Evolutionary conservation across 495 filamentous ascomycete species (phyloP).

Genomic region (Penicillium argentinense): DNA sequence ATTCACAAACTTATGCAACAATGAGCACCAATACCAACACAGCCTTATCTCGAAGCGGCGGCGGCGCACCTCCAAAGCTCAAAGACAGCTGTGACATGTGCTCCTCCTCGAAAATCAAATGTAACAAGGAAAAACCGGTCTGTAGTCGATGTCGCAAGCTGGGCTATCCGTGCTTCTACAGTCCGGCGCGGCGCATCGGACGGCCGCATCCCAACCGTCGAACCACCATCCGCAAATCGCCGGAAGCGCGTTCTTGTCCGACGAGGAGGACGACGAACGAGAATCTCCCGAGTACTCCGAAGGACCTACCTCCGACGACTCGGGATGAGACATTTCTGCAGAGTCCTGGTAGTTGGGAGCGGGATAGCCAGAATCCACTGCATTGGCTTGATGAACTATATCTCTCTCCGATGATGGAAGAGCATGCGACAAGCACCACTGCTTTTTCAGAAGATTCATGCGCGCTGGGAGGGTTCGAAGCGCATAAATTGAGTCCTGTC

Average conservation of each 20-base stretch:
- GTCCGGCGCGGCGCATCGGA: slow-evolving; percentile 31
- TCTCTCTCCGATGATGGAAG: neutral
- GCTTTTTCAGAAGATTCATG: no score
- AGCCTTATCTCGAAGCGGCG: no score
- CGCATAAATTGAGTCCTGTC: no score
- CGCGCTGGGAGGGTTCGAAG: neutral
- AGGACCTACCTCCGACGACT: neutral
- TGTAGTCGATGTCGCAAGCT: slow-evolving; percentile 37
- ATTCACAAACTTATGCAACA: no score
- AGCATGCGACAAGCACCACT: no score
- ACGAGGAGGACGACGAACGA: neutral
- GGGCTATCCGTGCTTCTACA: slow-evolving; percentile 39
- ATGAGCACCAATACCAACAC: no score
- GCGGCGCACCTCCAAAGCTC: slow-evolving; percentile 20
- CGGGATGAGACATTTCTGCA: neutral
- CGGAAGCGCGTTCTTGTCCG: slow-evolving; percentile 1
- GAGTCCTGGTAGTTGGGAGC: neutral
- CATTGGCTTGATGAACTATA: slow-evolving; percentile 6
- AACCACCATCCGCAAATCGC: neutral
- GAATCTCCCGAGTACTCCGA: neutral
- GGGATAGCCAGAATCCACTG: neutral
- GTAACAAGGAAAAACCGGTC: slow-evolving; percentile 35
- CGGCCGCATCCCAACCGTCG: slow-evolving; percentile 12
- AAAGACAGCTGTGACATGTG: slow-evolving; percentile 41
- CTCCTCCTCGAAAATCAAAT: slow-evolving; percentile 39